Base-by-base conservation (phyloP, 257 asterid species). In the Nyctanthes arbortristis region DNA sequence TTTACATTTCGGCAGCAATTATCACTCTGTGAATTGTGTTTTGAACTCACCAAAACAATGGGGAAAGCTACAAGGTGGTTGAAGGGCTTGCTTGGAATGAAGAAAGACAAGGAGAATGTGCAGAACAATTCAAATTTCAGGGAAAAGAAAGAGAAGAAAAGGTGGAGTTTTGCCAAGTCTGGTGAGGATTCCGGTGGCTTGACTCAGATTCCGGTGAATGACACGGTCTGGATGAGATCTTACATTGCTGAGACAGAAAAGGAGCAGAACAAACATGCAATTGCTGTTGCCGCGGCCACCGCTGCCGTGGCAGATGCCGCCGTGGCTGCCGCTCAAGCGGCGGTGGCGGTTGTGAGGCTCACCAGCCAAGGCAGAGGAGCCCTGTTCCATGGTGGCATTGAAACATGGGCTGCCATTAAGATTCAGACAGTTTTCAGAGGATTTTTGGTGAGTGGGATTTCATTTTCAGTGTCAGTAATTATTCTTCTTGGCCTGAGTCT, bases 271-370 rank as follows among this genome's bases (percentile, higher is more conserved):
- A 84, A 84, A 67, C 96, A 91, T 27, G 95, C 99, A 1, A 82
- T 88, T 65, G 99, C 96, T 0, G 95, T 94, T 59, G 99, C 97
- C 0, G 96, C 94, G 0, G 98, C 98, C 61, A 88, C 96, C 0
- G 96, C 96, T 0, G 96, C 93, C 0, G 98, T 96, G 0, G 99
- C 99, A 0, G 97, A 93, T 47, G 99, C 99, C 0, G 99, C 99
- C 0, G 88, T 93, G 4, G 96, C 94, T 1, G 99, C 99, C 0
- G 99, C 98, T 1, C 95, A 89, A 78, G 98, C 99, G 36, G 96
- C 99, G 0, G 96, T 77, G 20, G 99, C 93, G 25, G 99, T 91
- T 64, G 97, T 91, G 65, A 78, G 96, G 66, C 89, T 94, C 4
- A 91, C 96, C n/a, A 88, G 90, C 57, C 89, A 83, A 28, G 88